phyloP scores from a whole-genome alignment of 2,329 filamentous ascomycete genomes.

The Curvularia hawaiiensis region DNA sequence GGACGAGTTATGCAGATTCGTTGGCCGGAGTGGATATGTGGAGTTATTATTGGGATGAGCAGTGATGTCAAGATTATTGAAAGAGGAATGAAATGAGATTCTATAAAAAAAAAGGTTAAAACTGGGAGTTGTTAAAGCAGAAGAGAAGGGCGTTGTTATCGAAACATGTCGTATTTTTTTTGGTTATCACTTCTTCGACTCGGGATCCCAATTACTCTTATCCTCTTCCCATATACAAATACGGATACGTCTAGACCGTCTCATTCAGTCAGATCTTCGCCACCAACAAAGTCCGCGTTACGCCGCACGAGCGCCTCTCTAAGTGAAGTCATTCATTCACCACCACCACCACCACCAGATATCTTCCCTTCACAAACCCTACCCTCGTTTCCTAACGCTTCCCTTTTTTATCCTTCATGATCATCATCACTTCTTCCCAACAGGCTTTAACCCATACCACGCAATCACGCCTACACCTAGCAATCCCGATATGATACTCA shows the following conservation, averaged over 20 bases:
- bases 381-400: background rate
- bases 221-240: background rate
- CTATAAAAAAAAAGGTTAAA: background rate
- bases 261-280: no score
- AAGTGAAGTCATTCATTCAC: background rate
- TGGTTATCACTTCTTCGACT: no score
- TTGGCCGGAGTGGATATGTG: constrained; percentile 57
- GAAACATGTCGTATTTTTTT: no score
- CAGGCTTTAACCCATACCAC: constrained; percentile 64
- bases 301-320: no score
- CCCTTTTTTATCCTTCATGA: background rate
- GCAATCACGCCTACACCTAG: constrained; percentile 70
- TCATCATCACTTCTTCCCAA: constrained; percentile 8
- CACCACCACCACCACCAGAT: background rate
- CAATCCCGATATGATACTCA: constrained; percentile 71
- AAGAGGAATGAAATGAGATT: background rate
- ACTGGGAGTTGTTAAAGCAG: background rate
- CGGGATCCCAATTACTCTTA: background rate
- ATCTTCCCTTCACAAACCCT: background rate
- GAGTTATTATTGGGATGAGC: constrained; percentile 61
- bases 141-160: no score
- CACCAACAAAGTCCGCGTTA: no score
- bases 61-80: background rate
- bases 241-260: background rate
- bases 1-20: constrained; percentile 55